phyloP scores from a whole-genome alignment of 148 eudicot genomes.

The Dysphania ambrosioides region DNA sequence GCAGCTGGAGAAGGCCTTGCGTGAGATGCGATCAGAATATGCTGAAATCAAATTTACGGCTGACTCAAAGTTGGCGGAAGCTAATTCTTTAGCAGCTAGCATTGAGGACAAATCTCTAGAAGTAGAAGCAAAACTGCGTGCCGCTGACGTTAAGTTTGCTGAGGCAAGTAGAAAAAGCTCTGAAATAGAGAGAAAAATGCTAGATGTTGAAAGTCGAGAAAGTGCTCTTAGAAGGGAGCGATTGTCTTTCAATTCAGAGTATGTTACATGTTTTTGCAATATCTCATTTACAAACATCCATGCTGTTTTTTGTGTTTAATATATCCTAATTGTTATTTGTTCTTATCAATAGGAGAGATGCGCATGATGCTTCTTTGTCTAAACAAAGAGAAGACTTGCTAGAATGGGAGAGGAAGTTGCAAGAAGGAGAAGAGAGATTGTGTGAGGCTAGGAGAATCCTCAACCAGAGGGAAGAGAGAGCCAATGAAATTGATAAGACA shows the following conservation, averaged over 20 bases:
- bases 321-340: not conserved
- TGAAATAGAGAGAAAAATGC: constrained; percentile 74
- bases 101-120: constrained; percentile 91
- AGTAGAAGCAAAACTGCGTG: constrained; percentile 81
- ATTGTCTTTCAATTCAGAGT: constrained; percentile 73
- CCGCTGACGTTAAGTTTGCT: constrained; percentile 88
- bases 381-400: constrained; percentile 86
- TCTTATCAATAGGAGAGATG: constrained; percentile 50
- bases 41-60: constrained; percentile 94
- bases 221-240: constrained; percentile 77
- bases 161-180: constrained; percentile 85
- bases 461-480: constrained; percentile 86
- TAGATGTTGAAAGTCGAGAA: constrained; percentile 71
- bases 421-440: constrained; percentile 84
- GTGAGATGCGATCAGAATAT: constrained; percentile 86
- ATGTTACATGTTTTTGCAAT: constrained; percentile 23
- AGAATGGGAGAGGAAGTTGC: constrained; percentile 86
- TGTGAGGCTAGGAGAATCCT: constrained; percentile 79
- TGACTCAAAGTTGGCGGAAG: constrained; percentile 88
- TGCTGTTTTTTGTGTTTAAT: not conserved
- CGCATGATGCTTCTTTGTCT: constrained; percentile 52
- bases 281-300: no score
- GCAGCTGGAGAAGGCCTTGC: constrained; percentile 89
- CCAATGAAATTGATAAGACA: constrained; percentile 63
- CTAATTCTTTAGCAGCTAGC: constrained; percentile 70